A percentile compares a stretch with the other conserved stretches of the same genome.
Conservation (phyloP, 345 rosid genomes). For the Citrus maxima region DNA sequence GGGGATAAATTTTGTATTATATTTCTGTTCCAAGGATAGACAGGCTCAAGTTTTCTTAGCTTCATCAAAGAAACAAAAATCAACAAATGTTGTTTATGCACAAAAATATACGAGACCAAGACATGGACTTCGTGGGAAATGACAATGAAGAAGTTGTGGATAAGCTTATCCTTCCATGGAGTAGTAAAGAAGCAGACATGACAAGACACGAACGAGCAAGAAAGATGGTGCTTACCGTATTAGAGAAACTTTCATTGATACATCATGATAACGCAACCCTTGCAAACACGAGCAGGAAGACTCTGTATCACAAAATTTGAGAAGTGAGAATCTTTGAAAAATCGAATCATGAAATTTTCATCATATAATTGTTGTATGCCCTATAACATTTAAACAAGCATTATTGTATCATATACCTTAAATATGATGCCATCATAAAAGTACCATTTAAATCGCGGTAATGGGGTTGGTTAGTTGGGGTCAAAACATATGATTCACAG, state of each 20-base stretch:
- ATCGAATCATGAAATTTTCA: not conserved
- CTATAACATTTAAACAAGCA: not conserved
- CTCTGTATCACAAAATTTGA: constrained; percentile 31
- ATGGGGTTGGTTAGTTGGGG: not conserved
- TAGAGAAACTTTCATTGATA: constrained; percentile 18
- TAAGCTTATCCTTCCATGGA: not conserved
- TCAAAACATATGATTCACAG: not conserved
- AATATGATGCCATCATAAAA: not conserved
- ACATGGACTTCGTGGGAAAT: not conserved
- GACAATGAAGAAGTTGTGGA: not conserved
- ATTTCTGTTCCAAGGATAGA: not conserved
- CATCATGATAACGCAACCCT: constrained; percentile 6
- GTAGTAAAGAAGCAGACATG: not conserved
- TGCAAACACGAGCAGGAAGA: constrained; percentile 18
- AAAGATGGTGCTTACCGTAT: constrained; percentile 24
- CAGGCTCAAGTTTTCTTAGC: not conserved
- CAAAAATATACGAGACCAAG: not conserved
- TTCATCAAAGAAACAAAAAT: not conserved
- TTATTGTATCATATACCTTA: not conserved
- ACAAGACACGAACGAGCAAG: constrained; percentile 2
- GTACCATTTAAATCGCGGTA: not conserved
- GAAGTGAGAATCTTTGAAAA: not conserved
- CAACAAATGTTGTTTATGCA: not conserved
- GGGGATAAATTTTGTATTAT: not conserved
- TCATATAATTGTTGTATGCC: not conserved